Conservation (phyloP, 805 yeast genomes). For the Spathaspora sp. region DNA sequence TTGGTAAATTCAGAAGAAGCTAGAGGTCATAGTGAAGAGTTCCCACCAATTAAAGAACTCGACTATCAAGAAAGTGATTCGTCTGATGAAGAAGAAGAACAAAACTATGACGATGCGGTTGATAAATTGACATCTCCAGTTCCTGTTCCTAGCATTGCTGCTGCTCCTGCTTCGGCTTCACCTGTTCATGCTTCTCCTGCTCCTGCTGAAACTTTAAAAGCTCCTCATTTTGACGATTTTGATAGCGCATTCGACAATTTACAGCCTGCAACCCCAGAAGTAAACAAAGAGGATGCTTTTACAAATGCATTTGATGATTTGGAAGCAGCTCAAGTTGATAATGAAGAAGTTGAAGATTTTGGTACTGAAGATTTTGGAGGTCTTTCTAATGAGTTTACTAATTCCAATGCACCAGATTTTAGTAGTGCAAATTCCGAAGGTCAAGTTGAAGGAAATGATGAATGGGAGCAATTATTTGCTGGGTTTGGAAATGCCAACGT, state of each 20-base stretch:
- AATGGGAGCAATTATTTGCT: constrained; percentile 92
- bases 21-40: constrained; percentile 17
- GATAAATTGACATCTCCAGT: constrained; percentile 12
- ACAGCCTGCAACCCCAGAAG: constrained; percentile 27
- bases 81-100: constrained; percentile 35
- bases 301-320: constrained; percentile 38
- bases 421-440: constrained; percentile 23
- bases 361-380: constrained; percentile 18
- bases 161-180: neutral
- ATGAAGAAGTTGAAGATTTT: constrained; percentile 22
- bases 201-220: neutral
- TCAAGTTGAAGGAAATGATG: constrained; percentile 48
- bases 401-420: constrained; percentile 30
- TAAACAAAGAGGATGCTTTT: constrained; percentile 21
- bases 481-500: constrained; percentile 62
- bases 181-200: neutral
- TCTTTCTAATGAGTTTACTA: constrained; percentile 28
- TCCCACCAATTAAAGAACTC: constrained; percentile 60
- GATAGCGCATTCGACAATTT: constrained; percentile 37
- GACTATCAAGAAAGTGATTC: constrained; percentile 52
- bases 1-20: constrained; percentile 51
- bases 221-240: constrained; percentile 21
- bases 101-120: constrained; percentile 34
- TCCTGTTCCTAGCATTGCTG: neutral
- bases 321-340: constrained; percentile 31